These are phyloP conservation scores for Komagataella pseudopastoris DNA, from an alignment of 805 yeast species.

Conservation along the genomic window DNA sequence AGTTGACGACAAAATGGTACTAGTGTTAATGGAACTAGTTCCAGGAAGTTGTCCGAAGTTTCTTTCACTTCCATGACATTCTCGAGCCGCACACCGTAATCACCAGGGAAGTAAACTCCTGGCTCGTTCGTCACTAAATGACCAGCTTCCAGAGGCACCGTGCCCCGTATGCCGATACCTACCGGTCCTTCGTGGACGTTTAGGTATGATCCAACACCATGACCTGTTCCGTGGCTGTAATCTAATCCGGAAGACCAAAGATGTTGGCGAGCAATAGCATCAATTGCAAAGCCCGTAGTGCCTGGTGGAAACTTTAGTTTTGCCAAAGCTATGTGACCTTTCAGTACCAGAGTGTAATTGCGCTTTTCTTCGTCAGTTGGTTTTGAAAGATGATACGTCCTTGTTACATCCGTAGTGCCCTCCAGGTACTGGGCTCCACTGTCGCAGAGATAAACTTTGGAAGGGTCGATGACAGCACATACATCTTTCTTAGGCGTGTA, in stretches of 20 bases:
- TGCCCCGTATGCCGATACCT: conserved; percentile 53
- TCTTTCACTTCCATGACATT: conserved; percentile 34
- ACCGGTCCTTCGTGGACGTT: conserved; percentile 94
- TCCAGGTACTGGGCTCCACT: conserved; percentile 87
- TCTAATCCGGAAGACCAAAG: conserved; percentile 76
- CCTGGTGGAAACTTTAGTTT: conserved; percentile 66
- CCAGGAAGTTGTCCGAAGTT: conserved; percentile 25
- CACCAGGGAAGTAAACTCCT: conserved; percentile 46
- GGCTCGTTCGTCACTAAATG: conserved; percentile 49
- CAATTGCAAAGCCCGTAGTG: conserved; percentile 65
- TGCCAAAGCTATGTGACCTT: conserved; percentile 86
- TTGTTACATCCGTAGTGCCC: conserved; percentile 94
- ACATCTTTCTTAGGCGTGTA: conserved; percentile 54
- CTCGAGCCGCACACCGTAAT: conserved; percentile 44
- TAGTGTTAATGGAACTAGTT: conserved; percentile 42
- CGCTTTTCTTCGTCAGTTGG: conserved; percentile 46
- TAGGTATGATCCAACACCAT: conserved; percentile 87
- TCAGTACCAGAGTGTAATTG: conserved; percentile 74
- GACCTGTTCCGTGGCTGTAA: conserved; percentile 93
- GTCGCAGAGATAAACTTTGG: conserved; percentile 65
- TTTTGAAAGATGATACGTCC: conserved; percentile 60
- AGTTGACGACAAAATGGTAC: conserved; percentile 44
- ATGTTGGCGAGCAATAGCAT: conserved; percentile 70
- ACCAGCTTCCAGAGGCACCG: conserved; percentile 31
- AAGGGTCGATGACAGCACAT: conserved; percentile 47